A percentile compares a stretch with the other conserved stretches of the same genome.
phyloP scores from a whole-genome alignment of 495 filamentous ascomycete genomes.

The Xylaria curta region DNA sequence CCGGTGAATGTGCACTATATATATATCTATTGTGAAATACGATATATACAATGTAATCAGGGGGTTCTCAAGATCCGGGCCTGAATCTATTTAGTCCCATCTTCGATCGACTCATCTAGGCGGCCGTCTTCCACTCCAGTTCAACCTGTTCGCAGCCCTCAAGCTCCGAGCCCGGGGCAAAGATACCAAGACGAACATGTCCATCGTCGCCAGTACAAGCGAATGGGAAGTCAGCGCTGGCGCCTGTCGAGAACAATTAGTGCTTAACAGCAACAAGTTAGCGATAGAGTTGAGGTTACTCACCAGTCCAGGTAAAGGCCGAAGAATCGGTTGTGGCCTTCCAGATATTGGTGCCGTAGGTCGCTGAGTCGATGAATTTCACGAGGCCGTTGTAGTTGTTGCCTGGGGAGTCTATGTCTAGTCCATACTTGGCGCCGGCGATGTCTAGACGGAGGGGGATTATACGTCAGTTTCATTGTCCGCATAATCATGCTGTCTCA shows the following conservation, averaged over 20 bases:
- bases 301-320: background rate
- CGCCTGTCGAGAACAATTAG: background rate
- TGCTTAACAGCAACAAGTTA: background rate
- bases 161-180: background rate
- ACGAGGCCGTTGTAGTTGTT: background rate
- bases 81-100: background rate
- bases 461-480: background rate
- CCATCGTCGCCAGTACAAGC: background rate
- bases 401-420: background rate
- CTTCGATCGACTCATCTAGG: background rate
- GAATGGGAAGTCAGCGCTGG: background rate
- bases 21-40: background rate
- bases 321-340: background rate
- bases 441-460: background rate
- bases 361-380: background rate
- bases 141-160: background rate
- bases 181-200: background rate
- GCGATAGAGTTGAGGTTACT: background rate
- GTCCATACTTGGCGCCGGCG: background rate
- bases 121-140: background rate
- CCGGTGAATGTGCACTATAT: background rate
- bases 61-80: background rate
- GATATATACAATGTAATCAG: background rate
- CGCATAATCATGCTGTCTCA: background rate
- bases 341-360: constrained; percentile 7